Conservation (phyloP, 257 asterid species). For the Solanum etuberosum region DNA sequence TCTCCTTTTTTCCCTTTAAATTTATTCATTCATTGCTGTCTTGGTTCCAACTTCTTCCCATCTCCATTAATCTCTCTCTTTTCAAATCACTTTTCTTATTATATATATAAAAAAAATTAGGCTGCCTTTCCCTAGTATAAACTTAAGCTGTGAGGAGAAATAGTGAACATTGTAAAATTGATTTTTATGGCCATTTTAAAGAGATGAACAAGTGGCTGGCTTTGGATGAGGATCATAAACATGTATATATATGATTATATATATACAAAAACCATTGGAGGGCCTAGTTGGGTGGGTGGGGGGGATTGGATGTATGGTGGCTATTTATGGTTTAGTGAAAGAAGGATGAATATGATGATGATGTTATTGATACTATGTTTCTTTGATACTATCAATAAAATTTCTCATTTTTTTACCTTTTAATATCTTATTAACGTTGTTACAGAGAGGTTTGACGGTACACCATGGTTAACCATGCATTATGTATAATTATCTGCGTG, state of each 20-base stretch:
- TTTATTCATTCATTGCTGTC: constrained; percentile 47
- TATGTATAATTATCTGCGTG: not conserved
- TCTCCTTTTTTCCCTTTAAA: constrained; percentile 21
- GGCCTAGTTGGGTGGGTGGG: constrained; percentile 24
- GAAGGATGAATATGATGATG: constrained; percentile 40
- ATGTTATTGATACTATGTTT: constrained; percentile 28
- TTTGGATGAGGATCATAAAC: constrained; percentile 28
- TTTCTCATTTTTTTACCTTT: not conserved
- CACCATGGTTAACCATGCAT: not conserved
- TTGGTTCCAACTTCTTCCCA: constrained; percentile 12
- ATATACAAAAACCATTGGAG: constrained; percentile 34
- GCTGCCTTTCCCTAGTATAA: constrained; percentile 10
- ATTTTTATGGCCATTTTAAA: constrained; percentile 10
- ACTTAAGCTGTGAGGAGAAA: constrained; percentile 17
- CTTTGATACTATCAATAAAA: constrained; percentile 38
- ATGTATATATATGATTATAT: constrained; percentile 39
- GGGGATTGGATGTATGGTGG: constrained; percentile 23
- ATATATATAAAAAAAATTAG: not conserved
- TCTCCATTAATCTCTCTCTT: not conserved
- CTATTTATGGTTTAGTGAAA: constrained; percentile 28
- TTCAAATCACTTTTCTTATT: constrained; percentile 8
- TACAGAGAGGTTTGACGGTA: not conserved
- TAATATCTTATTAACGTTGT: fast-evolving
- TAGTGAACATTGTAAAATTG: constrained; percentile 31
- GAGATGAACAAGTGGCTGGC: constrained; percentile 13